These are phyloP conservation scores for Candolleomyces efflorescens DNA, from an alignment of 768 basidiomycete genomes.

Conservation along the genomic window DNA sequence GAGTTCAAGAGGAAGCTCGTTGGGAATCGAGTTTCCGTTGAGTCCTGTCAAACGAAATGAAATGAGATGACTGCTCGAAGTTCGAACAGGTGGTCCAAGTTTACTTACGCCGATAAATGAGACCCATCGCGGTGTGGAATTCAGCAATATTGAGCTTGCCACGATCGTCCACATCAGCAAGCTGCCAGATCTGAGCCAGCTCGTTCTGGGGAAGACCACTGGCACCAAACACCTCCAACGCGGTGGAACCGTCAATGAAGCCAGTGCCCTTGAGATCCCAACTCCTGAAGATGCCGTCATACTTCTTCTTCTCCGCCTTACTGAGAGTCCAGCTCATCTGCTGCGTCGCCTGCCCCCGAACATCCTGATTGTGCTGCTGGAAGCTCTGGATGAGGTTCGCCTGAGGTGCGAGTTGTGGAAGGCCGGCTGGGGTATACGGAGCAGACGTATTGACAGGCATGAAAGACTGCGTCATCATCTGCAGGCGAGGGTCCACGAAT, in stretches of 20 bases:
- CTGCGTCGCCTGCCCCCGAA: slow-evolving; percentile 58
- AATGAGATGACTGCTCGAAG: too few relatives aligned
- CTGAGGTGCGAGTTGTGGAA: slow-evolving; percentile 65
- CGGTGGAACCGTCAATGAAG: slow-evolving; percentile 82
- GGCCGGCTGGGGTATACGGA: slow-evolving; percentile 54
- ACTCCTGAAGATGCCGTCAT: slow-evolving; percentile 94
- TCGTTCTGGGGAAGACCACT: slow-evolving; percentile 88
- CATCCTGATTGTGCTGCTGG: slow-evolving; percentile 79
- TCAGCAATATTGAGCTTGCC: slow-evolving; percentile 95
- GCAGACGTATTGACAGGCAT: slow-evolving; percentile 72
- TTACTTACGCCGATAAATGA: slow-evolving; percentile 90
- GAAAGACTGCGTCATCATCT: slow-evolving; percentile 89
- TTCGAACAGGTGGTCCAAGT: too few relatives aligned
- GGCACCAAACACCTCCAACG: slow-evolving; percentile 90
- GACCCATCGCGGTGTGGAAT: slow-evolving; percentile 97
- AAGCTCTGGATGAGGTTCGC: slow-evolving; percentile 80
- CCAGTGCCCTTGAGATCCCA: slow-evolving; percentile 84
- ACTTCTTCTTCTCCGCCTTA: slow-evolving; percentile 92
- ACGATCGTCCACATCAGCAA: slow-evolving; percentile 90
- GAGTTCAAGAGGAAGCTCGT: slow-evolving; percentile 81
- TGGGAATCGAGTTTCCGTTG: slow-evolving; percentile 90
- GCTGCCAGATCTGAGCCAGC: slow-evolving; percentile 90
- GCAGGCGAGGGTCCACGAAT: slow-evolving; percentile 75
- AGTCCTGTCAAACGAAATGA: slow-evolving; percentile 48
- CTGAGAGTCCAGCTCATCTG: slow-evolving; percentile 84